phyloP scores from a whole-genome alignment of 1,139 yeast genomes.

The Ogataea hybrid region DNA sequence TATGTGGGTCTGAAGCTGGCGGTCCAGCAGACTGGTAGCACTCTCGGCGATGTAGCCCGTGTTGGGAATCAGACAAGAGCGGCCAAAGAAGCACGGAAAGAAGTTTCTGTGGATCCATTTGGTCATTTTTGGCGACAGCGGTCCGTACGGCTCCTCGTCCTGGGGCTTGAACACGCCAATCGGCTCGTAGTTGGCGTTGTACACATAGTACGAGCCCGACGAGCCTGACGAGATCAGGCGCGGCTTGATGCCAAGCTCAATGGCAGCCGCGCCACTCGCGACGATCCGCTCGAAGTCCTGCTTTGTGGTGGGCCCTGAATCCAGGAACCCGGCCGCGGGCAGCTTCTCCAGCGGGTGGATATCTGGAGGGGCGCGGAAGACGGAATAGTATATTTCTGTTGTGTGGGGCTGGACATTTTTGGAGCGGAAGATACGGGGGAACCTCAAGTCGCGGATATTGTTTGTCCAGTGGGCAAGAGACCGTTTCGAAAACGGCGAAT shows the following conservation, averaged over 20 bases:
- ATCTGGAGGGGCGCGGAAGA: conserved; percentile 42
- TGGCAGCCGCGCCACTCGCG: conserved; percentile 40
- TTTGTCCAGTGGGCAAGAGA: conserved; percentile 17
- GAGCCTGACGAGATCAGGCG: conserved; percentile 62
- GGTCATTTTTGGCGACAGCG: conserved; percentile 76
- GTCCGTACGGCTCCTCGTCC: conserved; percentile 82
- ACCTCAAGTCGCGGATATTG: not conserved
- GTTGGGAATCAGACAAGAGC: conserved; percentile 71
- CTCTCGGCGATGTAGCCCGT: conserved; percentile 72
- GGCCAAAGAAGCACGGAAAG: conserved; percentile 75
- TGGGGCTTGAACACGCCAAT: conserved; percentile 75
- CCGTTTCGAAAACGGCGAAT: conserved; percentile 9
- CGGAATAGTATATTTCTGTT: conserved; percentile 48
- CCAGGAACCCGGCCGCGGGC: conserved; percentile 34
- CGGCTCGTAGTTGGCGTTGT: conserved; percentile 34
- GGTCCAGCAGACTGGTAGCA: conserved; percentile 66
- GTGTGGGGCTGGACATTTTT: conserved; percentile 15
- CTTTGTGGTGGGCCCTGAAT: conserved; percentile 34
- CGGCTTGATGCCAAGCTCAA: conserved; percentile 44
- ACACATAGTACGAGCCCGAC: conserved; percentile 69
- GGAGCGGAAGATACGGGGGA: conserved; percentile 18
- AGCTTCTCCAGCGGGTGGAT: conserved; percentile 27
- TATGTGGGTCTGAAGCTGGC: conserved; percentile 54
- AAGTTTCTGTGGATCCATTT: conserved; percentile 76
- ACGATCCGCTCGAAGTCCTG: conserved; percentile 39